phyloP scores from a whole-genome alignment of 352 stramenopile species.

The Peronosclerospora sorghi region DNA sequence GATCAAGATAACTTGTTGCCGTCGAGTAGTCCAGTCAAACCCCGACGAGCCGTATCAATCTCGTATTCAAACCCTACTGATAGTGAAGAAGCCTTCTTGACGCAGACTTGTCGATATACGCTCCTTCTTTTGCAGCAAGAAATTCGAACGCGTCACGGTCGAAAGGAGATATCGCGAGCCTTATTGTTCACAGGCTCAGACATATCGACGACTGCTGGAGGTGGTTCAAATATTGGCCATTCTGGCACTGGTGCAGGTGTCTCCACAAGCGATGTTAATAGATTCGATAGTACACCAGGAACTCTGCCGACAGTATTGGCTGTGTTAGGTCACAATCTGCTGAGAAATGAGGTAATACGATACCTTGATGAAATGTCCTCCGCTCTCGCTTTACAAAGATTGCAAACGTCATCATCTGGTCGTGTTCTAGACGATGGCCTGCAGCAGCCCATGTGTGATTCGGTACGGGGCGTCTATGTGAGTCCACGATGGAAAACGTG shows the following conservation, averaged over 20 bases:
- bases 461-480: slow-evolving; percentile 67
- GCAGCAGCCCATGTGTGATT: slow-evolving; percentile 75
- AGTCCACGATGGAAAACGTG: slow-evolving; percentile 73
- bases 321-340: slow-evolving; percentile 61
- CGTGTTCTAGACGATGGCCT: slow-evolving; percentile 69
- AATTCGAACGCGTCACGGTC: slow-evolving; percentile 60
- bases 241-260: slow-evolving; percentile 11
- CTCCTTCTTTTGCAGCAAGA: slow-evolving; percentile 72
- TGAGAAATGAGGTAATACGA: slow-evolving; percentile 61
- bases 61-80: slow-evolving; percentile 17
- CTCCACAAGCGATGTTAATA: slow-evolving; percentile 25
- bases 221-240: slow-evolving; percentile 6
- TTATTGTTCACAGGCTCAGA: slow-evolving; percentile 39
- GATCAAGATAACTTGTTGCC: slow-evolving; percentile 6
- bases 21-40: slow-evolving; percentile 16
- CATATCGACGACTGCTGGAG: slow-evolving; percentile 8
- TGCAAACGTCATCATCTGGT: slow-evolving; percentile 40
- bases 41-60: slow-evolving; percentile 16
- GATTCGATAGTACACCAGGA: slow-evolving; percentile 26
- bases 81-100: slow-evolving; percentile 42
- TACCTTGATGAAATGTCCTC: slow-evolving; percentile 69
- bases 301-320: slow-evolving; percentile 47
- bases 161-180: slow-evolving; percentile 53
- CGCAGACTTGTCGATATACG: slow-evolving; percentile 54
- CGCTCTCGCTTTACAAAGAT: slow-evolving; percentile 46